These are phyloP conservation scores for Nematodospora valgi DNA, from an alignment of 805 yeast species.

Conservation along the genomic window DNA sequence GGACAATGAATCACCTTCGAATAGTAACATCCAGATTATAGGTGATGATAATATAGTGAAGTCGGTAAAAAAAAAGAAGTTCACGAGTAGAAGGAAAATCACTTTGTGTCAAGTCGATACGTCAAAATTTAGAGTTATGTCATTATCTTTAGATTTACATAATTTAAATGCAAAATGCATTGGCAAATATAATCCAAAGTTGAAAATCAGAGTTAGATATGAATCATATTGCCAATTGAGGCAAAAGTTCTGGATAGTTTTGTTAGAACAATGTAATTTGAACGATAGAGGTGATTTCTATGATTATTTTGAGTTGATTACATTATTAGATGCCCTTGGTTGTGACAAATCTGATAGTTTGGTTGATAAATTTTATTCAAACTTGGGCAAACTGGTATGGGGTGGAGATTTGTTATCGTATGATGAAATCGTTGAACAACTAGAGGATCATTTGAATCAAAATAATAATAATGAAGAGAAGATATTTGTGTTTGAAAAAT, in stretches of 20 bases:
- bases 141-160: conserved; percentile 30
- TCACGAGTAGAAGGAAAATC: conserved; percentile 24
- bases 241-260: conserved; percentile 64
- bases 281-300: conserved; percentile 31
- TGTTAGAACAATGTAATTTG: conserved; percentile 52
- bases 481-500: conserved; percentile 59
- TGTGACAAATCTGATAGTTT: conserved; percentile 50
- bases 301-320: conserved; percentile 57
- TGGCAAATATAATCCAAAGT: conserved; percentile 45
- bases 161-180: conserved; percentile 30
- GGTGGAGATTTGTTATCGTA: conserved; percentile 47
- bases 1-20: conserved; percentile 8
- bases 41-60: conserved; percentile 11
- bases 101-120: conserved; percentile 27
- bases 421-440: conserved; percentile 44
- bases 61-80: conserved; percentile 22
- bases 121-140: conserved; percentile 40
- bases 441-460: conserved; percentile 37
- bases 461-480: conserved; percentile 24
- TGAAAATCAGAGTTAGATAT: conserved; percentile 61
- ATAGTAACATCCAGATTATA: conserved; percentile 7
- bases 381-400: conserved; percentile 47
- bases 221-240: conserved; percentile 63
- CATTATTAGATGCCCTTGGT: conserved; percentile 65
- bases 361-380: conserved; percentile 49